Evolutionary conservation across 106 monocot genomes (phyloP).

Genomic region (Cymbidium sinense): DNA sequence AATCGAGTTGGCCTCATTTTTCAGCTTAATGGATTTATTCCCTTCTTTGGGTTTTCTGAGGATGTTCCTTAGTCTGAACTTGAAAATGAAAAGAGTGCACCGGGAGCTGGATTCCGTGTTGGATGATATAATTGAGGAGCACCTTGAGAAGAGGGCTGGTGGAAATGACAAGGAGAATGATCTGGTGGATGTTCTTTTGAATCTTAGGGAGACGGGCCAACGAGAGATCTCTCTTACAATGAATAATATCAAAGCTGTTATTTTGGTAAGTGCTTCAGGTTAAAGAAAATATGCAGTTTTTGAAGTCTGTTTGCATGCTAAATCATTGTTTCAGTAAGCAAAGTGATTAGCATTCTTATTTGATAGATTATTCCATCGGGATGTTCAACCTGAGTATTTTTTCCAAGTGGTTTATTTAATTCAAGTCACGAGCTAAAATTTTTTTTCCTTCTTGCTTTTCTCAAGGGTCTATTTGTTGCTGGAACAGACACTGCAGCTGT

Average conservation of each 20-base stretch:
- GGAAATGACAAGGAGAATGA: not conserved
- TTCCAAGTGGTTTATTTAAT: not conserved
- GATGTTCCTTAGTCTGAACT: not conserved
- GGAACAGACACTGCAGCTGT: slow-evolving; percentile 26
- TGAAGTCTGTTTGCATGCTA: not conserved
- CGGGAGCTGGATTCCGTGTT: not conserved
- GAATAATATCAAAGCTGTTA: slow-evolving; percentile 10
- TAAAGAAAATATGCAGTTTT: not conserved
- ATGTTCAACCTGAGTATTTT: not conserved
- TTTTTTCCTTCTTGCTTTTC: not conserved
- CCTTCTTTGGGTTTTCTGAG: slow-evolving; percentile 1
- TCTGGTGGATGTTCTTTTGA: slow-evolving; percentile 16
- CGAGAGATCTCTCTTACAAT: not conserved
- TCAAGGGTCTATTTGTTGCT: slow-evolving; percentile 33
- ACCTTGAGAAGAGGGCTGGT: not conserved
- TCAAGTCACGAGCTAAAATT: not conserved
- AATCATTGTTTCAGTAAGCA: not conserved
- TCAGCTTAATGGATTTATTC: slow-evolving; percentile 11
- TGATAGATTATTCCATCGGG: no score
- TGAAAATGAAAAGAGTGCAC: not conserved
- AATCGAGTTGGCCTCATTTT: not conserved
- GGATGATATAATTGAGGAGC: slow-evolving; percentile 7
- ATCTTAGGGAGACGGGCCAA: not conserved
- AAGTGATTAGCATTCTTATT: no score
- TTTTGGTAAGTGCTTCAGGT: slow-evolving; percentile 6